Conservation (phyloP, 768 basidiomycete genomes). For the Saitozyma podzolica region DNA sequence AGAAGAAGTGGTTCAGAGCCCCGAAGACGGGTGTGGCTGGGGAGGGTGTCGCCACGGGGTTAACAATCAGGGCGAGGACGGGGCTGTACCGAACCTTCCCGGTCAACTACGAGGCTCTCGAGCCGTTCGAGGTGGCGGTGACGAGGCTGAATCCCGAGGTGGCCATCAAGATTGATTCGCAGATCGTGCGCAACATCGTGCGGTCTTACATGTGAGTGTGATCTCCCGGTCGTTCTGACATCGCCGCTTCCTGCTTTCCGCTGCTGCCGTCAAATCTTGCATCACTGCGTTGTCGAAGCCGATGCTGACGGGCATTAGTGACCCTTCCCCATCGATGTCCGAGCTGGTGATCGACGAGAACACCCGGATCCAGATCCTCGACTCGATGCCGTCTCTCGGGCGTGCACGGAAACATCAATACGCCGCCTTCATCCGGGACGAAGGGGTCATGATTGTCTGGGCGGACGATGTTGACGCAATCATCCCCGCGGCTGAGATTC, state of each 20-base stretch:
- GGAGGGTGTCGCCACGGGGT: conserved; percentile 37
- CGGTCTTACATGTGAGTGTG: conserved; percentile 54
- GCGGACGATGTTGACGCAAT: conserved; percentile 74
- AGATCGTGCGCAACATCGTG: conserved; percentile 31
- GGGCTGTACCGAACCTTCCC: conserved; percentile 67
- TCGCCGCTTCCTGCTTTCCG: conserved; percentile 10
- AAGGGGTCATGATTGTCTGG: conserved; percentile 82
- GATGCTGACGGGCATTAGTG: conserved; percentile 5
- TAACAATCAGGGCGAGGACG: conserved; percentile 40
- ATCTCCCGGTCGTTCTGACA: neutral
- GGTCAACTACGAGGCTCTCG: conserved; percentile 76
- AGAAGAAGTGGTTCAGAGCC: conserved; percentile 47
- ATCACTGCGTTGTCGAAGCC: conserved; percentile 63
- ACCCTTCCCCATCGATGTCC: conserved; percentile 32
- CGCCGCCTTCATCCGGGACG: conserved; percentile 82
- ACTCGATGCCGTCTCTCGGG: conserved; percentile 72
- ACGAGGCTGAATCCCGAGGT: conserved; percentile 72
- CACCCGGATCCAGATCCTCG: conserved; percentile 81
- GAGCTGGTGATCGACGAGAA: conserved; percentile 63
- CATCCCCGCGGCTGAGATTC: conserved; percentile 59
- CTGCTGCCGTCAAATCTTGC: conserved; percentile 24
- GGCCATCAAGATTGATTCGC: conserved; percentile 69
- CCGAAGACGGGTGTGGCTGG: conserved; percentile 30
- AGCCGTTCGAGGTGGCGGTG: conserved; percentile 79
- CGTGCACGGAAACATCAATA: conserved; percentile 85